phyloP scores from a whole-genome alignment of 2,329 filamentous ascomycete genomes.

The Xylaria arbuscula region DNA sequence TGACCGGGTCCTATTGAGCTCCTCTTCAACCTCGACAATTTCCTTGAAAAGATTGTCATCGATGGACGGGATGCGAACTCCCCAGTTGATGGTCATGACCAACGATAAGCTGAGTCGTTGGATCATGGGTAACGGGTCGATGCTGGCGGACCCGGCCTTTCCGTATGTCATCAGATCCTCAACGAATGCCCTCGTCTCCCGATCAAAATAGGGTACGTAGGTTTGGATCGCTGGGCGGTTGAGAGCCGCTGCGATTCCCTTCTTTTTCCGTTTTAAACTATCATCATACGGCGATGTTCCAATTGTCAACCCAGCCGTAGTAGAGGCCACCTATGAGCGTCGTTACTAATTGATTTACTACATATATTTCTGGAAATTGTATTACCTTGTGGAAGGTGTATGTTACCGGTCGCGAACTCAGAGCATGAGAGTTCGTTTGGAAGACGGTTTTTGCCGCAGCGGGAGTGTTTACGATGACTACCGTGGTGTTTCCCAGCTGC shows the following conservation, averaged over 20 bases:
- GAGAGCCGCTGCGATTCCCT: slow-evolving; percentile 81
- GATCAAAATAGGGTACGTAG: slow-evolving; percentile 85
- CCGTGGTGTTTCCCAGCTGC: slow-evolving; percentile 74
- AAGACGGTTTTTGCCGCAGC: slow-evolving; percentile 78
- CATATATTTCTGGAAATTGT: not conserved
- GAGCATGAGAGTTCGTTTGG: slow-evolving; percentile 80
- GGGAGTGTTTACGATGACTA: slow-evolving; percentile 83
- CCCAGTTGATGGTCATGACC: slow-evolving; percentile 81
- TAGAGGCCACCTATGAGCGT: slow-evolving; percentile 65
- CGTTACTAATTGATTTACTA: not conserved
- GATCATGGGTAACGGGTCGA: slow-evolving; percentile 79
- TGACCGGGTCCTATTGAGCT: slow-evolving; percentile 78
- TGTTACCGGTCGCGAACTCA: slow-evolving; percentile 81
- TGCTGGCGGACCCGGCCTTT: slow-evolving; percentile 68
- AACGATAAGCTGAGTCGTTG: slow-evolving; percentile 80
- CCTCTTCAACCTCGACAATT: slow-evolving; percentile 79
- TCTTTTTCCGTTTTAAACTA: slow-evolving; percentile 79
- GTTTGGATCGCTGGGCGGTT: slow-evolving; percentile 80
- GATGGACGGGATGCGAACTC: slow-evolving; percentile 77
- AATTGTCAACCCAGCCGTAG: slow-evolving; percentile 82
- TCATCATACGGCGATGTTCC: slow-evolving; percentile 88
- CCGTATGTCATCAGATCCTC: slow-evolving; percentile 76
- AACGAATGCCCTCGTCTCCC: slow-evolving; percentile 78
- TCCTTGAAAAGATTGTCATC: slow-evolving; percentile 75
- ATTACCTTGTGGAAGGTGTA: slow-evolving; percentile 82